Percentiles rank a stretch among this genome's conserved stretches.
These are phyloP conservation scores for Chimonanthus praecox DNA, from an alignment of 164 flowering plant genomes.

Conservation along the genomic window DNA sequence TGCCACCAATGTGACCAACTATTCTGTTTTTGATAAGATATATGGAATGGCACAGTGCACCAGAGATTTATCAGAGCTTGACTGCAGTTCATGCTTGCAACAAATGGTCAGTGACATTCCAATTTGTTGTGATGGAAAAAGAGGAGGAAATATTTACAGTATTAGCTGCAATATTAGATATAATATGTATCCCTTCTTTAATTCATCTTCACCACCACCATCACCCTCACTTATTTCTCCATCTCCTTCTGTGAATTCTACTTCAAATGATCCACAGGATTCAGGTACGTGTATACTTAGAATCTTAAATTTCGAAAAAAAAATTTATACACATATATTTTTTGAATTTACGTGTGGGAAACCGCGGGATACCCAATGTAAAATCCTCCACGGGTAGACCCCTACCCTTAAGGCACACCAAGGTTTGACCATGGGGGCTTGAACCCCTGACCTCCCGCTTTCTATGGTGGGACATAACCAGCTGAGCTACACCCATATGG, in stretches of 20 bases:
- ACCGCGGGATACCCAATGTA: too few species aligned
- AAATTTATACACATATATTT: too few species aligned
- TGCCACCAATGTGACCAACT: conserved; percentile 14
- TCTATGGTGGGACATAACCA: too few species aligned
- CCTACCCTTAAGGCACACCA: too few species aligned
- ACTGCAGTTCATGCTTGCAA: conserved; percentile 27
- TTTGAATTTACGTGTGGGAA: too few species aligned
- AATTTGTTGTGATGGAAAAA: conserved; percentile 7
- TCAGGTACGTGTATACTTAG: not conserved
- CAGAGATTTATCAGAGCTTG: conserved; percentile 19
- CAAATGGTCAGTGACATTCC: not conserved
- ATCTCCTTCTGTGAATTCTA: not conserved
- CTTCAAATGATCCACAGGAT: not conserved
- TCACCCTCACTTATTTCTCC: not conserved
- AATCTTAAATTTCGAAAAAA: too few species aligned
- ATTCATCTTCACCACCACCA: not conserved
- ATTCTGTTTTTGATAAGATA: conserved; percentile 1
- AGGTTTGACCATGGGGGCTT: too few species aligned
- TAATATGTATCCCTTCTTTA: conserved; percentile 8
- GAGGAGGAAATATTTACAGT: conserved; percentile 18
- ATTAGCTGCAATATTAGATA: conserved; percentile 24
- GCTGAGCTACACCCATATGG: too few species aligned
- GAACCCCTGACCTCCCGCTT: too few species aligned
- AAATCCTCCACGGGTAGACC: too few species aligned
- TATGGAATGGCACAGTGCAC: conserved; percentile 46